Evolutionary conservation across 805 yeast species (phyloP), one percentile per base, ranked within the genome.

Genomic region (Teunomyces aglyptinius): DNA sequence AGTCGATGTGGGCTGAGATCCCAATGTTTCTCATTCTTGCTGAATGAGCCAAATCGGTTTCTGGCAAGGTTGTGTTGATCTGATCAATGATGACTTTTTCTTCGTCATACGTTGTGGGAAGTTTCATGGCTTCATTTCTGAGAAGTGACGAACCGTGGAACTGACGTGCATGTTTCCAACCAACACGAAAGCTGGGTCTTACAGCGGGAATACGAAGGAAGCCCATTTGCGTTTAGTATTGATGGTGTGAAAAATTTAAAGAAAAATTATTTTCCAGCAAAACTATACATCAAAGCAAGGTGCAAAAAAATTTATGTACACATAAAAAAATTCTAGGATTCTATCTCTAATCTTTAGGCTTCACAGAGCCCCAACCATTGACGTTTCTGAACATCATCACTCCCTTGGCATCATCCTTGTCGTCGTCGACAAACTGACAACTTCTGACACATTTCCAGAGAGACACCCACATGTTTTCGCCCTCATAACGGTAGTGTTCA

Each of bases 1-100:
- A 89, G 66, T 94, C 99, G 59, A 94, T 94, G 67, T 94, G 99
- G 7, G 99, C 99, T 12, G 97, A 89, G 47, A 94, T 89, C 67
- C 99, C 99, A 55, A 94, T 94, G 65, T 94, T 94, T 68, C 99
- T 81, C 80, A 91, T 78, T 44, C 77, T 73, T 5, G 68, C 57
- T 15, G 88, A 71, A 26, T 83, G 73, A 8, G 63, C 55, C 5
- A 71, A 46, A 59, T 87, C 95, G 24, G 63, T 67, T 18, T 74
- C 80, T 2, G 80, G 68, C 48, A 87, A 65, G 3, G 62, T 54
- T 6, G 59, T 60, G 50, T 76, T 71, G 53, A 86, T 73, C 53
- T 78, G 77, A 63, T 85, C 90, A 45, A 87, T 73, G 35, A 81
- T 64, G 32, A 75, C 83, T 62, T 85, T 85, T 59, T 87, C 95